Evolutionary conservation across 257 asterid genomes (phyloP), one percentile per base, ranked within the genome.

Genomic region (Echium plantagineum): DNA sequence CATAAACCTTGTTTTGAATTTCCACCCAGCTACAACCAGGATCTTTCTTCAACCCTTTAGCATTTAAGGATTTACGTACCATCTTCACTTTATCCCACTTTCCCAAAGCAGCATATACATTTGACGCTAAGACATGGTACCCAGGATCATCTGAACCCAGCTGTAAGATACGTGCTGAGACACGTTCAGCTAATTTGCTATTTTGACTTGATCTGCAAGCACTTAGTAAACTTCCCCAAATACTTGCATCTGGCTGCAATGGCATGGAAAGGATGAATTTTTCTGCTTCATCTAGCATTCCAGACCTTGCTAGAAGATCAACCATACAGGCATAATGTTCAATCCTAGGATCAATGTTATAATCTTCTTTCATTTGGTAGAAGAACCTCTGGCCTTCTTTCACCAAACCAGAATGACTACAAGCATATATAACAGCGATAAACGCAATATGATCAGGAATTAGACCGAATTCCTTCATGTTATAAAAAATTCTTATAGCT

Each of bases 321-420:
- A 85, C 93, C 66, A 83, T 73, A 63, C 94, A 81, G 58, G 96
- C 93, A 74, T 86, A 90, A 64, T 86, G 96, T 74, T 84, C 96
- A 64, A 84, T 65, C 67, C 83, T 70, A 30, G 95, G 97, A 71
- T 78, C 90, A 52, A 90, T 76, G 20, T 69, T 68, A 61, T 84
- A 76, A 49, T 77, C 78, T 63, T 70, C 72, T 79, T 80, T 80
- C 94, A 90, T 90, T 77, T 80, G 76, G 64, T 82, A 74, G 71
- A 90, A 86, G 76, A 69, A 81, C 52, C 62, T 72, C 52, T 69
- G 66, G 10, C 97, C 95, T 76, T 86, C 94, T 74, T 80, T 69
- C 66, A 86, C 94, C 68, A 86, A 72, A 54, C 97, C 85, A 42
- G 97, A 83, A 74, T 86, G 97, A 74, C 95, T 86, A 63, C 94